A percentile compares a stretch with the other conserved stretches of the same genome.
phyloP scores from a whole-genome alignment of 2,329 filamentous ascomycete genomes.

The Ustulina deusta region DNA sequence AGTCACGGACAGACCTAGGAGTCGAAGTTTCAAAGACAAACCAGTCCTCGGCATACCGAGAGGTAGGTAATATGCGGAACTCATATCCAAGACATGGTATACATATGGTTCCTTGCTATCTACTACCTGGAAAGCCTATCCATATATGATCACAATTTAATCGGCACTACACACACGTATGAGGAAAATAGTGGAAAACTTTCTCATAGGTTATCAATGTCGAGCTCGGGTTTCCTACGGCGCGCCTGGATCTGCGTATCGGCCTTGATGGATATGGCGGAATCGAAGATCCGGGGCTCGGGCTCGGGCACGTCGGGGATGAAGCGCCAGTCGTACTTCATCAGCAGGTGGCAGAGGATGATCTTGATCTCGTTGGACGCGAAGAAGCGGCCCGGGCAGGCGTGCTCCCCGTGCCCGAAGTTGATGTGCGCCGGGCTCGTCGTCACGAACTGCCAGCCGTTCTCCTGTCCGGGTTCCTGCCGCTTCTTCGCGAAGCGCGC shows the following conservation, averaged over 20 bases:
- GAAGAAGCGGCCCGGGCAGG: slow-evolving; percentile 50
- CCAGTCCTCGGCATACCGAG: neutral
- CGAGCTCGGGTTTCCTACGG: slow-evolving; percentile 48
- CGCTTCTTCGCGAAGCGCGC: slow-evolving; percentile 49
- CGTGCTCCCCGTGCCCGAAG: slow-evolving; percentile 58
- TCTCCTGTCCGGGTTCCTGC: slow-evolving; percentile 49
- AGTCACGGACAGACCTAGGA: neutral
- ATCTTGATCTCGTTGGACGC: slow-evolving; percentile 45
- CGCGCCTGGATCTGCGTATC: slow-evolving; percentile 47
- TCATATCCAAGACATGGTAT: neutral
- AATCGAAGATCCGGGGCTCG: slow-evolving; percentile 42
- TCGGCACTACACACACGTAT: neutral
- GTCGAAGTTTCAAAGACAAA: neutral
- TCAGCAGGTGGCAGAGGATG: slow-evolving; percentile 44
- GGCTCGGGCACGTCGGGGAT: slow-evolving; percentile 46
- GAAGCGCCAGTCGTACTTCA: slow-evolving; percentile 53
- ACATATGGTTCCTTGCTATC: neutral
- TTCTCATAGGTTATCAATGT: slow-evolving; percentile 45
- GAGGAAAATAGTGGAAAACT: neutral
- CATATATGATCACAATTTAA: neutral
- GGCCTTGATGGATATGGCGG: slow-evolving; percentile 33
- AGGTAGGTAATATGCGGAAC: neutral
- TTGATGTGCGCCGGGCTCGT: slow-evolving; percentile 50
- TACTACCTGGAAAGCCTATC: neutral
- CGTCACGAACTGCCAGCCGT: slow-evolving; percentile 54